Base-by-base conservation (phyloP, 192 early-diverging fungal species). In the Umbelopsis isabellina region DNA sequence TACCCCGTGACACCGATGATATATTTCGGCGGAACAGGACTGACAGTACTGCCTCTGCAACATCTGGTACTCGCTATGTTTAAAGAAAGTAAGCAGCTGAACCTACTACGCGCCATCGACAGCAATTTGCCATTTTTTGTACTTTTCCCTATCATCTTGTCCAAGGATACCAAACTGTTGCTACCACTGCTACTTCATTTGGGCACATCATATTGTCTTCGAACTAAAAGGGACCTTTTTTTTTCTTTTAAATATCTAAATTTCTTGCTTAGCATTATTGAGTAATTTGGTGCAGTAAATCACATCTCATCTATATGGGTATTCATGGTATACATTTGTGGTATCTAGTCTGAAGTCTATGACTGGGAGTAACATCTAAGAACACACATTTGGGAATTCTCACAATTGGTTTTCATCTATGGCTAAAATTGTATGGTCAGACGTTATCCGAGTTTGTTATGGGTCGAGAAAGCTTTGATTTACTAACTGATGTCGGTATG, bases 1-100 rank as follows among this genome's bases (percentile, higher is more conserved):
- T 67, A 49, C 67, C 67, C 9, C 27, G 51, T 41, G 67, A 69
- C 27, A 49, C 49, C 8, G 51, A 69, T 20, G 66, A 67, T 33
- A 67, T 67, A 13, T 49, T 67, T 35, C 46, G 46, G 35, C 66
- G 66, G 45, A 67, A 61, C 30, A 61, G 55, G 33, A 61, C 55
- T 2, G 55, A 61, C 16, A 61, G 55, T 8, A 25, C 15, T 18
- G 30, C 55, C 4, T 61, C 55, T 35, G 55, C 55, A 30, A 35
- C 30, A 13, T 61, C 55, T 37, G 30, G 30, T 18, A n/a, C 15
- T 35, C 21, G 55, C 27, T 61, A 35, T 61, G 55, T 61, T 33
- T 61, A 35, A 41, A 41, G 2, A 41, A 41, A 41, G 37, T 10
- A 41, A 41, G 37, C 37, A 6, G 10, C 6, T 41, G 37, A 41